phyloP scores from a whole-genome alignment of 139 green algal species.

The Coelastrella sp. region DNA sequence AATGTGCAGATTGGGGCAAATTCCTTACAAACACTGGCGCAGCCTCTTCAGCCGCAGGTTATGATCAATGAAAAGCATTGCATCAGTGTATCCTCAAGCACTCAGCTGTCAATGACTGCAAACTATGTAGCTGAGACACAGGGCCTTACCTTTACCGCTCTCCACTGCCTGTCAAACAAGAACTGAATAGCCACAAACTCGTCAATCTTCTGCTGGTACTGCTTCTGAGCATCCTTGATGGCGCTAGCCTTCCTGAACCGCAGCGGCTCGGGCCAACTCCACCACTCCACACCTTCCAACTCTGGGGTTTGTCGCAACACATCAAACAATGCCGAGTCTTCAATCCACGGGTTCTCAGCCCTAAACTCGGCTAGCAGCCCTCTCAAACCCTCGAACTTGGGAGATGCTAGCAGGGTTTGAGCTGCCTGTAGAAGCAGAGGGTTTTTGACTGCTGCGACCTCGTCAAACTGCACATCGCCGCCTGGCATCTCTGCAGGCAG shows the following conservation, averaged over 20 bases:
- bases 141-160: conserved; percentile 72
- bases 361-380: conserved; percentile 67
- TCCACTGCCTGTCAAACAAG: conserved; percentile 97
- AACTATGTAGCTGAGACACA: background rate
- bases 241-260: conserved; percentile 56
- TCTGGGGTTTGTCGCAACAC: conserved; percentile 66
- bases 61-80: too few relatives aligned
- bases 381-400: conserved; percentile 57
- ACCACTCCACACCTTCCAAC: conserved; percentile 84
- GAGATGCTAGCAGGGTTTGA: conserved; percentile 62
- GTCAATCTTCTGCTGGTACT: conserved; percentile 80
- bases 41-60: too few relatives aligned
- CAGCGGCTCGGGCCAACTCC: conserved; percentile 89
- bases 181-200: conserved; percentile 95
- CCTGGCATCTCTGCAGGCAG: conserved; percentile 60
- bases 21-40: too few relatives aligned
- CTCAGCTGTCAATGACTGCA: too few relatives aligned
- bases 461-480: conserved; percentile 58
- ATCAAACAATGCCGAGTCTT: conserved; percentile 94
- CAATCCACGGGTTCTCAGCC: conserved; percentile 87
- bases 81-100: too few relatives aligned
- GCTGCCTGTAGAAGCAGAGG: conserved; percentile 86
- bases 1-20: too few relatives aligned
- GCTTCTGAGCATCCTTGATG: conserved; percentile 59
- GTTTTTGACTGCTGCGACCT: conserved; percentile 66